Conservation (phyloP, 2,329 filamentous ascomycete genomes). For the Aphanoascus verrucosus region DNA sequence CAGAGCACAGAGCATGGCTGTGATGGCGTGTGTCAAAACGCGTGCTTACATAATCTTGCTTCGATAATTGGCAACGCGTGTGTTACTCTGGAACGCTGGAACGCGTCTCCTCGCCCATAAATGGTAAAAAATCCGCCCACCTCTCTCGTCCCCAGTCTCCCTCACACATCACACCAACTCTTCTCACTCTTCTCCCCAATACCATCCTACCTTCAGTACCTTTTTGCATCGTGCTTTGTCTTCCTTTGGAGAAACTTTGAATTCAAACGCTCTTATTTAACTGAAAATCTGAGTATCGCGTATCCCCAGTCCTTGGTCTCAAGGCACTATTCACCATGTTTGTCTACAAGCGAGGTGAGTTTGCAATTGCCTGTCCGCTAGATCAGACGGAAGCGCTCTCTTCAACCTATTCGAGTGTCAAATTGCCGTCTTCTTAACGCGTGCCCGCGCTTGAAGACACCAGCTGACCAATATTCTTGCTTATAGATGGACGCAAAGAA, state of each 20-base stretch:
- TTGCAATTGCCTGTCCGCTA: background rate
- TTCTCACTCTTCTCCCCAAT: background rate
- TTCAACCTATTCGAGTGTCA: background rate
- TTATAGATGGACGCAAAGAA: conserved; percentile 92
- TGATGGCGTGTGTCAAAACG: background rate
- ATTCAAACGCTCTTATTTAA: background rate
- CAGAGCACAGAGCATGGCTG: no score
- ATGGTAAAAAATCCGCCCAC: conserved; percentile 5
- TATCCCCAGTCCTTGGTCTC: background rate
- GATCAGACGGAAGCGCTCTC: background rate
- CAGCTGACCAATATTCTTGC: conserved; percentile 18
- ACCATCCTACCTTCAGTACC: background rate
- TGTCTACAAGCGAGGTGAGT: conserved; percentile 53
- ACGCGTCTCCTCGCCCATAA: conserved; percentile 7
- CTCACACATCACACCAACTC: background rate
- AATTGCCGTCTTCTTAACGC: conserved; percentile 17
- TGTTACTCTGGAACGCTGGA: conserved; percentile 4
- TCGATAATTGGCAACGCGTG: conserved; percentile 7
- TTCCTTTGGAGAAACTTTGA: background rate
- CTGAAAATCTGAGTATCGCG: background rate
- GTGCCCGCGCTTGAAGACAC: background rate
- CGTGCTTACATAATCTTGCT: conserved; percentile 3
- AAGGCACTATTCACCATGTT: conserved; percentile 40
- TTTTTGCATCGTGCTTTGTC: background rate
- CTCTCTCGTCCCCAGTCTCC: background rate